These are phyloP conservation scores for Nakazawaea laoshanensis DNA, from an alignment of 805 yeast species.

Conservation along the genomic window DNA sequence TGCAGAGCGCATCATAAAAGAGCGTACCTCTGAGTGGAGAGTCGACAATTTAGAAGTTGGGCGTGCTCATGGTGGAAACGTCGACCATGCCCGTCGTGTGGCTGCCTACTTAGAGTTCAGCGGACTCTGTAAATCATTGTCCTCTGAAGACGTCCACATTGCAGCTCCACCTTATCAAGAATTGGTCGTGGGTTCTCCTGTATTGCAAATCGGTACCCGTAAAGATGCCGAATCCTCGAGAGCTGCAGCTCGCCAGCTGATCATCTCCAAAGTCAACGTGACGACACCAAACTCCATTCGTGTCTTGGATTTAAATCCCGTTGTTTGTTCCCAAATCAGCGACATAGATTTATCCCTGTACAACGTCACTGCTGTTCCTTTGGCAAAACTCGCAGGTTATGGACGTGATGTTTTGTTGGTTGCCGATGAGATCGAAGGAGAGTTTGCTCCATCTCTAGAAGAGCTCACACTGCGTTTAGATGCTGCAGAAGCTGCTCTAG, in stretches of 20 bases:
- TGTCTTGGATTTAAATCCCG: constrained; percentile 59
- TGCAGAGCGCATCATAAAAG: constrained; percentile 59
- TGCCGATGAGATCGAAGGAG: constrained; percentile 43
- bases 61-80: constrained; percentile 78
- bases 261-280: constrained; percentile 67
- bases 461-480: constrained; percentile 50
- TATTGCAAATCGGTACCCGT: constrained; percentile 53
- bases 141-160: constrained; percentile 34
- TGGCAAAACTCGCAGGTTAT: constrained; percentile 39
- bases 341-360: constrained; percentile 29
- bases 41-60: constrained; percentile 74
- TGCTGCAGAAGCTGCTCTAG: constrained; percentile 45
- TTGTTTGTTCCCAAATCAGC: constrained; percentile 43
- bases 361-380: constrained; percentile 49
- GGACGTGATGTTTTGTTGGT: constrained; percentile 47
- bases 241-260: constrained; percentile 50
- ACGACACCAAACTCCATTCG: constrained; percentile 60
- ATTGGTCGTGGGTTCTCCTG: constrained; percentile 40
- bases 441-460: constrained; percentile 61
- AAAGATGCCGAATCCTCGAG: constrained; percentile 35
- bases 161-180: constrained; percentile 35
- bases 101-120: constrained; percentile 56
- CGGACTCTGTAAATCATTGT: constrained; percentile 35
- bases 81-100: constrained; percentile 67
- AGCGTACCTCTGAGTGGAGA: constrained; percentile 47